These are phyloP conservation scores for Rhodotorula diobovata DNA, from an alignment of 768 basidiomycete species.

Conservation along the genomic window DNA sequence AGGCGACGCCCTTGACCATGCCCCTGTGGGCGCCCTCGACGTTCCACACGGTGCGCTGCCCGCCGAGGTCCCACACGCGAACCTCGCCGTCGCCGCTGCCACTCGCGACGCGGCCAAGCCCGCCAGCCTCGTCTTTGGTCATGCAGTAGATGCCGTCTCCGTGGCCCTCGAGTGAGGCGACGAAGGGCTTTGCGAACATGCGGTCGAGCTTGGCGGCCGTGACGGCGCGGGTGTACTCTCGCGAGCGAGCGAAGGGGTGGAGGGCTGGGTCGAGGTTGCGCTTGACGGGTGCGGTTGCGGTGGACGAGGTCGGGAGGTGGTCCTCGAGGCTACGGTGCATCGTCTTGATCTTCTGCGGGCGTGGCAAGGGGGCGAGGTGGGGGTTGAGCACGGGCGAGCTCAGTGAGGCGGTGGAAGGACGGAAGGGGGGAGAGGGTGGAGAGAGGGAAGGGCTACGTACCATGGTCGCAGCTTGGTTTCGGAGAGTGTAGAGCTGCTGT, in stretches of 20 bases:
- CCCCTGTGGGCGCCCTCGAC: conserved; percentile 70
- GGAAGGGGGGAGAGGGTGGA: background rate
- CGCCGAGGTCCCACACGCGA: conserved; percentile 74
- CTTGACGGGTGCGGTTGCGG: conserved; percentile 79
- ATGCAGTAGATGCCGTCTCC: conserved; percentile 88
- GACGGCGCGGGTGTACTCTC: conserved; percentile 87
- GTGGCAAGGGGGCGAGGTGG: background rate
- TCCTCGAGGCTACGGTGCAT: conserved; percentile 42
- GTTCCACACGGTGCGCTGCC: conserved; percentile 56
- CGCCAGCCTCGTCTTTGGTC: conserved; percentile 62
- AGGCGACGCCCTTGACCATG: conserved; percentile 76
- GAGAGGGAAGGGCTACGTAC: background rate
- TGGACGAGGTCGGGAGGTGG: conserved; percentile 62
- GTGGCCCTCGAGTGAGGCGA: conserved; percentile 85
- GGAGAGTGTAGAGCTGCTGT: too few relatives aligned
- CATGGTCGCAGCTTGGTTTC: too few relatives aligned
- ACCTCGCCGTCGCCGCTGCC: conserved; percentile 95
- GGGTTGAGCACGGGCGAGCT: background rate
- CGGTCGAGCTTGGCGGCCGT: conserved; percentile 95
- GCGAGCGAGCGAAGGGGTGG: conserved; percentile 86
- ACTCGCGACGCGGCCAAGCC: conserved; percentile 74
- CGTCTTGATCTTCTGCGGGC: conserved; percentile 42
- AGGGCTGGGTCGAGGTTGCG: conserved; percentile 91
- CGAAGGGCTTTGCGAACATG: conserved; percentile 96
- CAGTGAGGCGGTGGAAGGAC: background rate